These are phyloP conservation scores for Lepidium aucheri DNA, from an alignment of 345 rosid genomes.

Conservation along the genomic window DNA sequence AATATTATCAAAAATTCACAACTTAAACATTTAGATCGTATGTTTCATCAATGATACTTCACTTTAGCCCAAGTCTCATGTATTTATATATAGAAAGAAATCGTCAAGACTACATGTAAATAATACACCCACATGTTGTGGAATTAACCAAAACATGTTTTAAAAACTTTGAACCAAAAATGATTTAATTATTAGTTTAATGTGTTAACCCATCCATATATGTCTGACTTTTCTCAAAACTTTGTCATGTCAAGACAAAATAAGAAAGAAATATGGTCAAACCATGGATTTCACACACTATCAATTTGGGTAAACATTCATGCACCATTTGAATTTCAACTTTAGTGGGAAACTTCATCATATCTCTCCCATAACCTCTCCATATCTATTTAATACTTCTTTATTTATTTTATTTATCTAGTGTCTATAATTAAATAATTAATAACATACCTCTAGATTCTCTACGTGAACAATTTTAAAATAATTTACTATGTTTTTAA, in stretches of 20 bases:
- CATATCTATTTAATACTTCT: background rate
- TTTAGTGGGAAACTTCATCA: slow-evolving; percentile 29
- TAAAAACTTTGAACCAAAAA: background rate
- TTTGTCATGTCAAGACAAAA: slow-evolving; percentile 5
- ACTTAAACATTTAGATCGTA: background rate
- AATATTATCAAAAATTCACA: background rate
- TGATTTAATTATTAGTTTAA: background rate
- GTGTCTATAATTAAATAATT: background rate
- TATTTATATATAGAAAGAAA: background rate
- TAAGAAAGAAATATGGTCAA: slow-evolving; percentile 19
- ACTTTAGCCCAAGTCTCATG: background rate
- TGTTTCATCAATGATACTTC: background rate
- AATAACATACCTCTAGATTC: background rate
- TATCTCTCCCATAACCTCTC: slow-evolving; percentile 26
- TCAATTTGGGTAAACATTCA: slow-evolving; percentile 24
- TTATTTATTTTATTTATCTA: slow-evolving; percentile 2
- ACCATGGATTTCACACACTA: slow-evolving; percentile 19
- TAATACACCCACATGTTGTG: background rate
- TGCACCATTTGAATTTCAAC: slow-evolving; percentile 26
- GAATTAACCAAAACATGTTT: slow-evolving; percentile 3
- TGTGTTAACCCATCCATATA: slow-evolving; percentile 6
- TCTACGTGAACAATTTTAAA: background rate
- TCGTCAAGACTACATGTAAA: background rate
- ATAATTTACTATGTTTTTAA: background rate
- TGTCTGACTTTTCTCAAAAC: slow-evolving; percentile 19